Evolutionary conservation across 1,284 basidiomycete genomes (phyloP).

Genomic region (Spongiforma sp.): DNA sequence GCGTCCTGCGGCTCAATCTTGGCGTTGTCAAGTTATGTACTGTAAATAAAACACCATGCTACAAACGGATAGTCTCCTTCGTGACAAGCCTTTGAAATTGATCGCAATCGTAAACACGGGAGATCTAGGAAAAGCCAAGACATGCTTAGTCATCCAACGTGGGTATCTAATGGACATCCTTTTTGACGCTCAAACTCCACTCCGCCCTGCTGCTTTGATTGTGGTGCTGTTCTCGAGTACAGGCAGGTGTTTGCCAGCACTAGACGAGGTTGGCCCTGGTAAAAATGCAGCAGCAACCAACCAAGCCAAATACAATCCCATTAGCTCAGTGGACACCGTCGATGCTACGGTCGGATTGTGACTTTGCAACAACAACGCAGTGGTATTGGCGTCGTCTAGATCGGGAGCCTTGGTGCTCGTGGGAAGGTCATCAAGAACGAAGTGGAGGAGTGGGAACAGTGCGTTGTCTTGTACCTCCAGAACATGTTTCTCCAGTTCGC

Average conservation of each 20-base stretch:
- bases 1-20: too few species aligned
- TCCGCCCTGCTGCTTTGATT: slow-evolving; percentile 53
- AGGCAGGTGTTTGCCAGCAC: slow-evolving; percentile 53
- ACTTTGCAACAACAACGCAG: slow-evolving; percentile 58
- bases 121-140: too few species aligned
- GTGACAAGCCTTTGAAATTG: too few species aligned
- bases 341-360: slow-evolving; percentile 44
- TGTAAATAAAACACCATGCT: too few species aligned
- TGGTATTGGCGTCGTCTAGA: slow-evolving; percentile 88
- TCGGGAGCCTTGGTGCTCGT: slow-evolving; percentile 96
- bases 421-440: slow-evolving; percentile 96
- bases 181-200: slow-evolving; percentile 40
- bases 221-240: slow-evolving; percentile 34
- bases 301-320: slow-evolving; percentile 96
- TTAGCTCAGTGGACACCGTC: slow-evolving; percentile 79
- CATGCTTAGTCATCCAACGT: too few species aligned
- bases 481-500: slow-evolving; percentile 93
- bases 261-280: slow-evolving; percentile 55
- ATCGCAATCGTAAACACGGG: too few species aligned
- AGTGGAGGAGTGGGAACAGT: slow-evolving; percentile 96
- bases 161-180: neutral
- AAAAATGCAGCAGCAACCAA: slow-evolving; percentile 89
- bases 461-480: slow-evolving; percentile 95
- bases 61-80: too few species aligned
- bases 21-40: too few species aligned